Evolutionary conservation across 1,284 basidiomycete genomes (phyloP), one percentile per base, ranked within the genome.

Genomic region (Cutaneotrichosporon spelunceum): DNA sequence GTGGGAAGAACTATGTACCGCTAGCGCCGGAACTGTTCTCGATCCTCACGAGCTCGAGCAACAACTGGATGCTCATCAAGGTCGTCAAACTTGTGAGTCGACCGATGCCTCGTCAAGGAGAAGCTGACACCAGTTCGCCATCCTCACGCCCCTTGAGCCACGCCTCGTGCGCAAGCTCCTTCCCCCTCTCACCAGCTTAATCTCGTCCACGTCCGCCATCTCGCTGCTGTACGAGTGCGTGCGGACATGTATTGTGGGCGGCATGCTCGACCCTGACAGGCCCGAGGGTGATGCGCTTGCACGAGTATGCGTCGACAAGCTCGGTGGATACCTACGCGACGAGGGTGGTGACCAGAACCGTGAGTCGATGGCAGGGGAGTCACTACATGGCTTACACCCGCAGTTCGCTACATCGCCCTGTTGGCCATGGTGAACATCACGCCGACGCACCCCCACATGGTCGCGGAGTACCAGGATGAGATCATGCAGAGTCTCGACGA

Each of bases 31-130:
- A 93, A 71, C 81, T 99, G 53, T 99, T 99, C 77, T 89, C 90
- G 68, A 84, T 98, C n/a, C 82, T 99, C 63, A 97, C 93, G 0
- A 92, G 88, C 1, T 93, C 91, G 30, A 90, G 88, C 29, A 99
- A 99, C 78, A 99, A 99, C 74, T 99, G 96, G 96, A 95, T 98
- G 90, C 83, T 99, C 61, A 99, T 99, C 81, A 99, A 99, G 82
- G 89, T 98, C 54, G 88, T 99, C 76, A 99, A 99, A 80, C 81
- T 96, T 72, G 93, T 93, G 74, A 73, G 85, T 74, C 11, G 29
- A 24, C 30, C 29, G 6, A 19, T 7, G 14, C 6, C 16, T 1
- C 10, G 2, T 21, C 1, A 4, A 5, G 4, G 11, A 6, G n/a
- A 33, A 36, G 19, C 57, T 58, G 30, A 53, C 24, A 60, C 19